A percentile compares a stretch with the other conserved stretches of the same genome.
Conservation (phyloP, 2,329 filamentous ascomycete species). For the Fonsecaea pugnacius region DNA sequence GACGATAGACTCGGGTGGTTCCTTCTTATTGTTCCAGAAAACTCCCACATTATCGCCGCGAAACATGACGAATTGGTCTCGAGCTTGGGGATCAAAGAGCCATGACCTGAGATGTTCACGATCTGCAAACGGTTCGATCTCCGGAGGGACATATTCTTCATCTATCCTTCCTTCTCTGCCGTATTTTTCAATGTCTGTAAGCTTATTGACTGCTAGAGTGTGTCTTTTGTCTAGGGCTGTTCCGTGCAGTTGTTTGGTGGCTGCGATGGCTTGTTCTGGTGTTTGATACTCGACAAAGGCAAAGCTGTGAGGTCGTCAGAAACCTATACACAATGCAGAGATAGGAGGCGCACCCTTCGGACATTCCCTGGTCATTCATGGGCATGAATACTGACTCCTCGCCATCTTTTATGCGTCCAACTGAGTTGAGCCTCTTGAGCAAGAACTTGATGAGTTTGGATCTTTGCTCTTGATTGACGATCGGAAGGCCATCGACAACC, state of each 20-base stretch:
- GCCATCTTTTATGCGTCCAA: slow-evolving; percentile 70
- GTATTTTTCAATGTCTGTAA: slow-evolving; percentile 96
- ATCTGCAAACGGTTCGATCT: slow-evolving; percentile 82
- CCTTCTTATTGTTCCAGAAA: slow-evolving; percentile 98
- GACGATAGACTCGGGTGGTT: slow-evolving; percentile 82
- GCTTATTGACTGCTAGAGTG: slow-evolving; percentile 93
- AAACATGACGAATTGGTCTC: slow-evolving; percentile 96
- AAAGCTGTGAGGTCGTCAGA: slow-evolving; percentile 62
- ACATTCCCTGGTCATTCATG: slow-evolving; percentile 81
- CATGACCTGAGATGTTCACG: slow-evolving; percentile 95
- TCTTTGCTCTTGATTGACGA: slow-evolving; percentile 87
- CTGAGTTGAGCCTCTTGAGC: slow-evolving; percentile 85
- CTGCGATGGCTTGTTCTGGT: slow-evolving; percentile 83
- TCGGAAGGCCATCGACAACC: slow-evolving; percentile 89
- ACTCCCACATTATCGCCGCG: slow-evolving; percentile 89
- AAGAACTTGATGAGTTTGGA: slow-evolving; percentile 95
- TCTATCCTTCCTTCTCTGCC: slow-evolving; percentile 91
- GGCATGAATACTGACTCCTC: slow-evolving; percentile 95
- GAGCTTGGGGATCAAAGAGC: slow-evolving; percentile 83
- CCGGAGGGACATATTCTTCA: slow-evolving; percentile 82
- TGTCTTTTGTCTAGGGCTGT: slow-evolving; percentile 95
- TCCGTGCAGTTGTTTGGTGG: slow-evolving; percentile 84
- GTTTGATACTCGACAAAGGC: slow-evolving; percentile 97
- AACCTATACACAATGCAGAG: neutral
- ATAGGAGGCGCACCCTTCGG: slow-evolving; percentile 69